These are phyloP conservation scores for Castanea mollissima DNA, from an alignment of 306 rosid species.

Conservation along the genomic window DNA sequence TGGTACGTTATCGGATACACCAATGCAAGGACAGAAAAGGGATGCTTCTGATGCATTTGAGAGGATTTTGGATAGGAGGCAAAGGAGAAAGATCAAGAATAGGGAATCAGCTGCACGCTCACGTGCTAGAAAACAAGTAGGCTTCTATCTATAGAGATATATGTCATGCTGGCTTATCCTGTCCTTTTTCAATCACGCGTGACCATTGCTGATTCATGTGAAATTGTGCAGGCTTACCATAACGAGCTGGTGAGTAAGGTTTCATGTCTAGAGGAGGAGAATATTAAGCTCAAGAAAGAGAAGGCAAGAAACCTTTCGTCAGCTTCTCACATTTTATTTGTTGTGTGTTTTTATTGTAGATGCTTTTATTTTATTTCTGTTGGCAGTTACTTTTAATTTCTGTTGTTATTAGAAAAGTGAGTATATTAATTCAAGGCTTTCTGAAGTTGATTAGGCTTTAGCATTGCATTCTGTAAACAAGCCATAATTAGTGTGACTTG, in stretches of 20 bases:
- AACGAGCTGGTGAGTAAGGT: slow-evolving; percentile 69
- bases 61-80: slow-evolving; percentile 70
- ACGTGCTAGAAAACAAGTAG: slow-evolving; percentile 85
- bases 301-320: slow-evolving; percentile 41
- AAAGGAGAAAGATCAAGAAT: slow-evolving; percentile 82
- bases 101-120: slow-evolving; percentile 92
- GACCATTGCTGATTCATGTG: slow-evolving; percentile 15
- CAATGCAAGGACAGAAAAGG: slow-evolving; percentile 51
- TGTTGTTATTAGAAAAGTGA: neutral
- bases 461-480: neutral
- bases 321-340: neutral
- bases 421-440: neutral
- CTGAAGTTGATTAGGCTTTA: neutral
- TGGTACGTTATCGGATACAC: slow-evolving; percentile 54
- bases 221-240: slow-evolving; percentile 54
- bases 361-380: neutral
- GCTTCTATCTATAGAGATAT: neutral
- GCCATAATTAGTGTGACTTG: slow-evolving; percentile 1
- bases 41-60: slow-evolving; percentile 55
- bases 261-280: slow-evolving; percentile 58
- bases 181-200: neutral
- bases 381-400: neutral
- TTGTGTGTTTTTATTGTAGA: neutral
- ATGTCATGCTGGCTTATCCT: slow-evolving; percentile 2
- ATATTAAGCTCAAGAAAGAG: slow-evolving; percentile 62